These are phyloP conservation scores for Nitzschia sp. DNA, from an alignment of 108 stramenopile genomes.

Conservation along the genomic window DNA sequence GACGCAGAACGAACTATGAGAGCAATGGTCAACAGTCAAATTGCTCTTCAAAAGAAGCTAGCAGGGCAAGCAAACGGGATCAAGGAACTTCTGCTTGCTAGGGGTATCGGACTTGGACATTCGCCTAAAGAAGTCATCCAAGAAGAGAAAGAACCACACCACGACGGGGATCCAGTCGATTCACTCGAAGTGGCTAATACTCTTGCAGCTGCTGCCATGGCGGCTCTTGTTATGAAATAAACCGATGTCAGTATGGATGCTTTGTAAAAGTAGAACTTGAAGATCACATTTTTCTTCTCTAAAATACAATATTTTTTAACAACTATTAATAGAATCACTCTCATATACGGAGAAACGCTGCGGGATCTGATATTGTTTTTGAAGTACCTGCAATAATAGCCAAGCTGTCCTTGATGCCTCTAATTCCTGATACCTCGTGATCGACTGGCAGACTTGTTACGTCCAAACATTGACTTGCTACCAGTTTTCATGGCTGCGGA, in stretches of 20 bases:
- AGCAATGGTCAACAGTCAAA: constrained; percentile 31
- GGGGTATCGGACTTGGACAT: constrained; percentile 5
- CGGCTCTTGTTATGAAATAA: too few species aligned
- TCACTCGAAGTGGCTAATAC: constrained; percentile 13
- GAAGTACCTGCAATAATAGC: too few species aligned
- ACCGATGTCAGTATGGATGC: too few species aligned
- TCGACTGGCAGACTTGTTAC: background rate
- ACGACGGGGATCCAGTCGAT: constrained; percentile 7
- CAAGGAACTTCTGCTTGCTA: constrained; percentile 5
- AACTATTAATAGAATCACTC: too few species aligned
- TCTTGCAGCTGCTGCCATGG: constrained; percentile 27
- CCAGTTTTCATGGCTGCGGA: constrained; percentile 1
- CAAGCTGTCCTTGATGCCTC: too few species aligned
- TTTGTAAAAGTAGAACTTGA: too few species aligned
- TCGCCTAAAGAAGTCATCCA: background rate
- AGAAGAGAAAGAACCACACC: constrained; percentile 21
- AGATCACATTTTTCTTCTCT: too few species aligned
- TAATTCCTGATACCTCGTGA: background rate
- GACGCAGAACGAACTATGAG: constrained; percentile 28
- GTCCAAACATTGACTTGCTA: constrained; percentile 4
- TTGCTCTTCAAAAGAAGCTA: constrained; percentile 26
- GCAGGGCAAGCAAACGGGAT: constrained; percentile 10
- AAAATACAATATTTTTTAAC: too few species aligned
- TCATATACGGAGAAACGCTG: too few species aligned
- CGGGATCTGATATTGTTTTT: too few species aligned